Evolutionary conservation across 176 grass and related monocot species (phyloP).

Genomic region (Microstegium vimineum): DNA sequence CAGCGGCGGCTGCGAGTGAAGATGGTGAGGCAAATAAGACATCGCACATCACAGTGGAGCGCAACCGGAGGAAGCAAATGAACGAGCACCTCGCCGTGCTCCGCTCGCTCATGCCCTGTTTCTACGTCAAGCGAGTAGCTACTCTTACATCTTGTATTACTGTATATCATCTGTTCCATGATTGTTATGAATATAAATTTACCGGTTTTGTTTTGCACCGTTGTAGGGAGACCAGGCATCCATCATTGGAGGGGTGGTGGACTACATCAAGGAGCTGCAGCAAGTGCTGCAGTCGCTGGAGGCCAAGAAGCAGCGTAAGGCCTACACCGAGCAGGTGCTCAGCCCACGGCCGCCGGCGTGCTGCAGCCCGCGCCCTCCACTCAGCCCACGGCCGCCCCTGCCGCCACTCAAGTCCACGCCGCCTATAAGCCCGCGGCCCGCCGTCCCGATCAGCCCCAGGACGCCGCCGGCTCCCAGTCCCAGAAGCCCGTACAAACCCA

Average conservation of each 20-base stretch:
- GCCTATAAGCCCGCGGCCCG: constrained; percentile 41
- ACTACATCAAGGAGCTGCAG: constrained; percentile 96
- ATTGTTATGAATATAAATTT: no score
- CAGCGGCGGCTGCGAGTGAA: neutral
- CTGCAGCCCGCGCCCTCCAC: constrained; percentile 39
- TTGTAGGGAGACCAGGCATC: constrained; percentile 87
- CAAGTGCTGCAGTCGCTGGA: constrained; percentile 75
- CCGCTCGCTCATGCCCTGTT: constrained; percentile 69
- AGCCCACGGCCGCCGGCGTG: constrained; percentile 46
- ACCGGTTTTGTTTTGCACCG: neutral
- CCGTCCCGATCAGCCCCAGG: constrained; percentile 68
- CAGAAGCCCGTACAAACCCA: constrained; percentile 59
- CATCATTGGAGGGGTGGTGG: constrained; percentile 88
- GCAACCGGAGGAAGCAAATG: constrained; percentile 84
- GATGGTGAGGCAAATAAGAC: constrained; percentile 17
- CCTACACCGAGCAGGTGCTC: constrained; percentile 50
- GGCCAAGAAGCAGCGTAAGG: constrained; percentile 87
- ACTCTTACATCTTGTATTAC: neutral
- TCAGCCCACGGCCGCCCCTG: constrained; percentile 30
- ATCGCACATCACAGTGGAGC: constrained; percentile 75
- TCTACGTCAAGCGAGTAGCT: constrained; percentile 77
- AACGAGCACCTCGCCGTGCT: constrained; percentile 71
- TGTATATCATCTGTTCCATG: no score
- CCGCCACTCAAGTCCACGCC: constrained; percentile 34
- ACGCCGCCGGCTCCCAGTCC: constrained; percentile 69